phyloP scores from a whole-genome alignment of 768 basidiomycete species.

The Cyclocybe aegerita region DNA sequence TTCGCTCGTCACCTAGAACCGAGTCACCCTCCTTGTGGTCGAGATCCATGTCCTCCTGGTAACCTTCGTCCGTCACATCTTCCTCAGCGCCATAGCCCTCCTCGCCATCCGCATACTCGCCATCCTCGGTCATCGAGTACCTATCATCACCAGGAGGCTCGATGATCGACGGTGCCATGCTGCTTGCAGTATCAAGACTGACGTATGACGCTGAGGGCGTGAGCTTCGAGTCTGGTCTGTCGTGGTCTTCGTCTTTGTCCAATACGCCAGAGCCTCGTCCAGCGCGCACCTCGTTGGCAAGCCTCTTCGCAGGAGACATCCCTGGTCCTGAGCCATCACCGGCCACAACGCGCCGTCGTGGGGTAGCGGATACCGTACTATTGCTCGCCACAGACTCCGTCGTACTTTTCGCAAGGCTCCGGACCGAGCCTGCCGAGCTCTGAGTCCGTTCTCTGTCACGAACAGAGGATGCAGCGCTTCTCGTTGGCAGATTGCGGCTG shows the following conservation, averaged over 20 bases:
- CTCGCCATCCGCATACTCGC: conserved; percentile 12
- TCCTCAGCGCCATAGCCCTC: conserved; percentile 4
- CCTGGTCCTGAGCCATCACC: neutral
- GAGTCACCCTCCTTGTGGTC: conserved; percentile 1
- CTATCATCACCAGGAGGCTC: conserved; percentile 13
- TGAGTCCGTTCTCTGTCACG: too few species aligned
- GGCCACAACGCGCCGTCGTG: neutral
- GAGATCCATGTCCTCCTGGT: neutral
- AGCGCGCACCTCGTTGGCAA: conserved; percentile 24
- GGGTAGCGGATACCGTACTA: conserved; percentile 17
- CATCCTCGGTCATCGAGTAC: neutral
- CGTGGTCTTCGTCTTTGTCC: conserved; percentile 23
- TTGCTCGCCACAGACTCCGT: conserved; percentile 8
- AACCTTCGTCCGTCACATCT: neutral
- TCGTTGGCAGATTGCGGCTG: conserved; percentile 12
- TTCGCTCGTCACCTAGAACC: neutral
- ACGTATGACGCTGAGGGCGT: conserved; percentile 42
- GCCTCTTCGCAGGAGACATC: conserved; percentile 28
- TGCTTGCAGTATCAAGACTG: too few species aligned
- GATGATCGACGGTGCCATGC: neutral
- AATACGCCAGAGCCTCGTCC: conserved; percentile 3
- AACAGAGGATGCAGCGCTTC: neutral
- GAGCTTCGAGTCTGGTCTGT: conserved; percentile 71
- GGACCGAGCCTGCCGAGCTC: conserved; percentile 8
- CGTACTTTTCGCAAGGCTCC: conserved; percentile 10